Evolutionary conservation across 345 rosid genomes (phyloP), one percentile per base, ranked within the genome.

Genomic region (Heritiera fomes): DNA sequence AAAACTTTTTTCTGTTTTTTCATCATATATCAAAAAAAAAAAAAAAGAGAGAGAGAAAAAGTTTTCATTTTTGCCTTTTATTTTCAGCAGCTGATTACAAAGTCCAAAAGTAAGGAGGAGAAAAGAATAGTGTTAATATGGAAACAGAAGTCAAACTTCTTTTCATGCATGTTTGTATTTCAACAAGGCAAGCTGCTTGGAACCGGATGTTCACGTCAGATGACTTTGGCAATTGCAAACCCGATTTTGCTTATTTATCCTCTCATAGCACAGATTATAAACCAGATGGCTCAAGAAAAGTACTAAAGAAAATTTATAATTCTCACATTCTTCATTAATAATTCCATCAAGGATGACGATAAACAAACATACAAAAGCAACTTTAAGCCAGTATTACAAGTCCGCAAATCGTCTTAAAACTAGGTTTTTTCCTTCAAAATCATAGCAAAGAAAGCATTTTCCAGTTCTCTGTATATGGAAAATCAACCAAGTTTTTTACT

Each of bases 271-370:
- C 64, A 73, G 17, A 55, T 56, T 55, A 53, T 13, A 15, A 71
- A 59, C 60, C 49, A 52, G 20, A 4, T 71, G 52, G 15, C 8
- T 47, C 70, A 30, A 50, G 17, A 6, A 41, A 40, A 8, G 13
- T 45, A 38, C n/a, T 67, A 38, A 30, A 66, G 23, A 15, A 20
- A 40, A 60, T 52, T 15, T 40, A 76, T 50, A 53, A 71, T 30
- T 61, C 30, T 63, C n/a, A 46, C n/a, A 53, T 62, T 71, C 53
- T 59, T 43, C 77, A 61, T 69, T 23, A 18, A 53, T 28, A 43
- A 55, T 41, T 53, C 20, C 80, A 53, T 67, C 64, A 66, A 77
- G 79, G 65, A 77, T 43, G 23, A 52, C 67, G 41, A 65, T 77
- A 55, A 13, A 53, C 79, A 77, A 53, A 65, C 18, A 52, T 13